Base-by-base conservation (phyloP, 441 rosid genomes). In the Gossypium gossypioides region DNA sequence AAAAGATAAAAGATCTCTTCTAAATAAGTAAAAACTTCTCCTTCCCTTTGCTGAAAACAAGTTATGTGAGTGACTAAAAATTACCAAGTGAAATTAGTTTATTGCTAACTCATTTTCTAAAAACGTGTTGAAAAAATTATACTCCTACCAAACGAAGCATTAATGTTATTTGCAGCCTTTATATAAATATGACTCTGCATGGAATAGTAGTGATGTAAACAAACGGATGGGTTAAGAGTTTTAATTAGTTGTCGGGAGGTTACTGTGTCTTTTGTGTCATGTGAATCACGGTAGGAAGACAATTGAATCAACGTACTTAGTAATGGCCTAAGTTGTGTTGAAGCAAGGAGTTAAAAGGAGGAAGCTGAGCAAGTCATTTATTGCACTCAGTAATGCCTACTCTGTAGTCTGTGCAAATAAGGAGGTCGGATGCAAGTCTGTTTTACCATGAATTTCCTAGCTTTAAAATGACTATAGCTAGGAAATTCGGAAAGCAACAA, bases 381-480 rank as follows among this genome's bases (percentile, higher is more conserved):
- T 8, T 48, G 71, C 44, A 27, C 59, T 51, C 10, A 15, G 16
- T 50, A 68, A 37, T 63, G 25, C 25, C 16, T 16, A 24, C 37
- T 44, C 13, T 66, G 18, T 3, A 51, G 44, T 32, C 21, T 68
- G 48, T 25, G 19, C 16, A 9, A 27, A 10, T 29, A 25, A 56
- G 59, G 55, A 51, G 71, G 25, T 29, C 21, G 42, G 46, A 27
- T 27, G 24, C 2, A 16, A 27, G 15, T 32, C 13, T 59, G 37
- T 59, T 59, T 59, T 27, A 6, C 64, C 64, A 59, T 13, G 64
- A 59, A 59, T 27, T 58, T 59, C 64, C 64, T 58, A 27, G 21
- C 21, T 32, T 60, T 29, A 29, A 60, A 60, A 34, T 32, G 21
- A 50, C 19, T 50, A 27, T 25, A 67, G 16, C 9, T 40, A 50